These are phyloP conservation scores for Aphanomyces cochlioides DNA, from an alignment of 352 stramenopile genomes.

Conservation along the genomic window DNA sequence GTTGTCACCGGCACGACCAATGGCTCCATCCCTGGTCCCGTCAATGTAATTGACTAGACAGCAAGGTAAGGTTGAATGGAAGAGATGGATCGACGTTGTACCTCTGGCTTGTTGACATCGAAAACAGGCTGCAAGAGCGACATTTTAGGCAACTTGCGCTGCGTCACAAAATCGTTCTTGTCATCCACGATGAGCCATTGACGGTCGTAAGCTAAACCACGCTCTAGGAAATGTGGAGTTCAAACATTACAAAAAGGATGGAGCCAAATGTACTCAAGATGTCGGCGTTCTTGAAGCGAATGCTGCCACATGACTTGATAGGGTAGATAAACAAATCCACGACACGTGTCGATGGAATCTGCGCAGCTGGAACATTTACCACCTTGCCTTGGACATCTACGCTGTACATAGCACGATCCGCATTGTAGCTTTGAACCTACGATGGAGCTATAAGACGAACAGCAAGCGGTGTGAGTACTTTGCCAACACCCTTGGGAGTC, in stretches of 20 bases:
- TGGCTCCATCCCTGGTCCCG: conserved; percentile 57
- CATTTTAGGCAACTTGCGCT: conserved; percentile 62
- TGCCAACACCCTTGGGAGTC: neutral
- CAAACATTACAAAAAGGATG: no score
- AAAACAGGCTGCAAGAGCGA: conserved; percentile 56
- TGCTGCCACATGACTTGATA: conserved; percentile 75
- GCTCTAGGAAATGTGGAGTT: conserved; percentile 29
- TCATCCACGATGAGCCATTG: conserved; percentile 74
- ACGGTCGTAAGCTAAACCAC: conserved; percentile 65
- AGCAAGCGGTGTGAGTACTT: neutral
- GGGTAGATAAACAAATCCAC: conserved; percentile 69
- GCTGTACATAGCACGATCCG: conserved; percentile 35
- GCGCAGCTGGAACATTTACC: conserved; percentile 29
- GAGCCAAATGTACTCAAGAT: conserved; percentile 37
- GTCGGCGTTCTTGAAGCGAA: conserved; percentile 43
- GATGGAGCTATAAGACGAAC: neutral
- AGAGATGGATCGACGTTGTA: neutral
- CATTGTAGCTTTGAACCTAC: conserved; percentile 37
- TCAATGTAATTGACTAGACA: conserved; percentile 37
- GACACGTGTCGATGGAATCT: conserved; percentile 41
- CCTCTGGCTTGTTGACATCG: conserved; percentile 38
- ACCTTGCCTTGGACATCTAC: conserved; percentile 30
- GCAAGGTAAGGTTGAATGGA: neutral
- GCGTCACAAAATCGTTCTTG: conserved; percentile 62
- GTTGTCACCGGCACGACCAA: conserved; percentile 53